Evolutionary conservation across 768 basidiomycete genomes (phyloP).

Genomic region (Tulasnella sp.): DNA sequence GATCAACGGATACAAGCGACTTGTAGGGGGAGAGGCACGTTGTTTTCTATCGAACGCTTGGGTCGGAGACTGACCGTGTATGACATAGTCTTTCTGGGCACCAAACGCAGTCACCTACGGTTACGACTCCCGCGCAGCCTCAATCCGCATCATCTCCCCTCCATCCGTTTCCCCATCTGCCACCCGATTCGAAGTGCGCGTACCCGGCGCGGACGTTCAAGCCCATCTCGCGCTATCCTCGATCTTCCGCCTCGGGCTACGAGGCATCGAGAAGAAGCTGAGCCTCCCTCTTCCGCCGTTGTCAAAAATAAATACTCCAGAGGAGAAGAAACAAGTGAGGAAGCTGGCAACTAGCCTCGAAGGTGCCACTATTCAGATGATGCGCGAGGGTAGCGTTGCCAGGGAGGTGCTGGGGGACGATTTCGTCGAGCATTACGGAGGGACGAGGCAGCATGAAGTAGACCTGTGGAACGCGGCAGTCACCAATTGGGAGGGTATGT

Average conservation of each 20-base stretch:
- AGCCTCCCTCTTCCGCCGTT: constrained; percentile 61
- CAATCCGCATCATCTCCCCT: constrained; percentile 84
- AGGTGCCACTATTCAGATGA: constrained; percentile 70
- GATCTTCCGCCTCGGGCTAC: constrained; percentile 74
- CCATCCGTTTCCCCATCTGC: constrained; percentile 72
- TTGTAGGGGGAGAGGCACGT: constrained; percentile 71
- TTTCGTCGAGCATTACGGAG: constrained; percentile 91
- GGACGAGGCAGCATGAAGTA: constrained; percentile 89
- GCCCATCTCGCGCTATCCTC: constrained; percentile 83
- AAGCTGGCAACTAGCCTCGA: constrained; percentile 74
- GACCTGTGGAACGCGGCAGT: constrained; percentile 79
- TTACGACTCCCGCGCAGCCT: constrained; percentile 89
- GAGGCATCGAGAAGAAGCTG: constrained; percentile 75
- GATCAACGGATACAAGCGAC: constrained; percentile 94
- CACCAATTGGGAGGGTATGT: constrained; percentile 85
- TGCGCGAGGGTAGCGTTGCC: constrained; percentile 64
- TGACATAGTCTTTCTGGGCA: constrained; percentile 64
- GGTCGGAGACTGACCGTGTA: neutral
- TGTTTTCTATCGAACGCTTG: neutral
- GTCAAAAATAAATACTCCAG: constrained; percentile 31
- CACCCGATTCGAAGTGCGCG: constrained; percentile 85
- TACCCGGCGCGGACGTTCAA: constrained; percentile 96
- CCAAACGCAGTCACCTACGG: constrained; percentile 90
- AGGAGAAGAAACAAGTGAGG: constrained; percentile 49
- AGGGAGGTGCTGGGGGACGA: constrained; percentile 72